phyloP scores from a whole-genome alignment of 768 basidiomycete species.

The Cantharellus anzutake region DNA sequence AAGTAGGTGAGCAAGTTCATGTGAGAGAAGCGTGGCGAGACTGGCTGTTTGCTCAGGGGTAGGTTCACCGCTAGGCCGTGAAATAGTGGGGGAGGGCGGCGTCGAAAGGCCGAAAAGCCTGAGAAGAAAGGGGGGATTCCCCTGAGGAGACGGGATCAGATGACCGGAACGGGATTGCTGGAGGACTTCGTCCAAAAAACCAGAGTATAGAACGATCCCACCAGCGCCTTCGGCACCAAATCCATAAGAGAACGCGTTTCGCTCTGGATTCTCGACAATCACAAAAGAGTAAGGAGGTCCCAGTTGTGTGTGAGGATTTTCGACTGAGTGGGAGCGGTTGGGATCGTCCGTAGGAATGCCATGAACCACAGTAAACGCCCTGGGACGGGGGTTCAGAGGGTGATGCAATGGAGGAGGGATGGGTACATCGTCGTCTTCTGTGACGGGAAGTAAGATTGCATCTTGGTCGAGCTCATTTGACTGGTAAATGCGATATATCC shows the following conservation, averaged over 20 bases:
- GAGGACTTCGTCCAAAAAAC: conserved; percentile 61
- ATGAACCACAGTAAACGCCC: conserved; percentile 52
- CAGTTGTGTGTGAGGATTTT: conserved; percentile 29
- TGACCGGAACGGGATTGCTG: conserved; percentile 7
- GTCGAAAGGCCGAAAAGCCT: conserved; percentile 14
- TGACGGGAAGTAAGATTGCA: neutral
- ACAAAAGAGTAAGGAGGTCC: conserved; percentile 84
- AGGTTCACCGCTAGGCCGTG: conserved; percentile 21
- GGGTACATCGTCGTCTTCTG: conserved; percentile 20
- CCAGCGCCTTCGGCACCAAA: conserved; percentile 84
- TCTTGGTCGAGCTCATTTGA: conserved; percentile 20
- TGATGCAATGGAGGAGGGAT: conserved; percentile 66
- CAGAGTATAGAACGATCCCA: conserved; percentile 87
- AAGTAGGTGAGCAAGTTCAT: conserved; percentile 84
- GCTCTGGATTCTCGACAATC: conserved; percentile 69
- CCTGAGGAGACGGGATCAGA: neutral
- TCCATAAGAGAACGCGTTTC: conserved; percentile 91
- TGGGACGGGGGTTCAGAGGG: conserved; percentile 69
- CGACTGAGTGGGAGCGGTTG: conserved; percentile 25
- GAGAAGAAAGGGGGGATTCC: conserved; percentile 11
- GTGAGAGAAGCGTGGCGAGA: conserved; percentile 77
- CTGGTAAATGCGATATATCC: conserved; percentile 41
- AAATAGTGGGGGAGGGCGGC: neutral
- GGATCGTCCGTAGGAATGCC: conserved; percentile 12
- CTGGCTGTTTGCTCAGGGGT: conserved; percentile 71